A percentile compares a stretch with the other conserved stretches of the same genome.
Evolutionary conservation across 1,139 yeast species (phyloP).

Genomic region (Nakaseomyces nivariensis): DNA sequence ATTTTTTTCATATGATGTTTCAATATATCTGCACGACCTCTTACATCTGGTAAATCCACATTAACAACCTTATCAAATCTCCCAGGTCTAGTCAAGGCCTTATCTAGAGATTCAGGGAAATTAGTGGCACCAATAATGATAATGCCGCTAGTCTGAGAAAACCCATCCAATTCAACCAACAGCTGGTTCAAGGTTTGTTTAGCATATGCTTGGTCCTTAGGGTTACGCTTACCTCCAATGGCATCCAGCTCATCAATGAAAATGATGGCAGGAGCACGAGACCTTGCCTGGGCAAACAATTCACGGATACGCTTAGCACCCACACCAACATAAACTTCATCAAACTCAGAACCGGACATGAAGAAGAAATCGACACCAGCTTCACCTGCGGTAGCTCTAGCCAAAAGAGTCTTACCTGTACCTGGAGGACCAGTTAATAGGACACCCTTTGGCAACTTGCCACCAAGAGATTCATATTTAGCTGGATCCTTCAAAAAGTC

Average conservation of each 20-base stretch:
- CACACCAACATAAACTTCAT: slow-evolving; percentile 95
- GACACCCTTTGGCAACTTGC: slow-evolving; percentile 94
- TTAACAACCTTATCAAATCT: slow-evolving; percentile 93
- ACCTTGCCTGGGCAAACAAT: slow-evolving; percentile 83
- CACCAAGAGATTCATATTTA: slow-evolving; percentile 92
- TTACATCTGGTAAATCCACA: slow-evolving; percentile 93
- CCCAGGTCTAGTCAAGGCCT: slow-evolving; percentile 97
- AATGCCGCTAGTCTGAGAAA: slow-evolving; percentile 85
- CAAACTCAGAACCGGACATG: slow-evolving; percentile 98
- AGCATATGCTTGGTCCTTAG: slow-evolving; percentile 95
- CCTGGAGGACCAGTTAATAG: slow-evolving; percentile 98
- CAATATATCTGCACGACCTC: slow-evolving; percentile 90
- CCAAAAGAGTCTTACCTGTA: slow-evolving; percentile 94
- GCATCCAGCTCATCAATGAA: slow-evolving; percentile 97
- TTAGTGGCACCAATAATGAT: slow-evolving; percentile 97
- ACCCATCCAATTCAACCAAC: slow-evolving; percentile 93
- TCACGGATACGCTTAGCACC: slow-evolving; percentile 98
- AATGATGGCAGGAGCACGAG: slow-evolving; percentile 92
- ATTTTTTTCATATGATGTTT: slow-evolving; percentile 89
- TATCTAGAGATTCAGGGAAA: slow-evolving; percentile 93
- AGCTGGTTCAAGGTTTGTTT: slow-evolving; percentile 94
- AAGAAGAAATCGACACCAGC: slow-evolving; percentile 98
- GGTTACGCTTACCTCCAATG: slow-evolving; percentile 94
- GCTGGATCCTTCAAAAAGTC: slow-evolving; percentile 94
- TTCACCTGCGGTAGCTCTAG: slow-evolving; percentile 98